Conservation (phyloP, 345 rosid species). For the Populus tremula region DNA sequence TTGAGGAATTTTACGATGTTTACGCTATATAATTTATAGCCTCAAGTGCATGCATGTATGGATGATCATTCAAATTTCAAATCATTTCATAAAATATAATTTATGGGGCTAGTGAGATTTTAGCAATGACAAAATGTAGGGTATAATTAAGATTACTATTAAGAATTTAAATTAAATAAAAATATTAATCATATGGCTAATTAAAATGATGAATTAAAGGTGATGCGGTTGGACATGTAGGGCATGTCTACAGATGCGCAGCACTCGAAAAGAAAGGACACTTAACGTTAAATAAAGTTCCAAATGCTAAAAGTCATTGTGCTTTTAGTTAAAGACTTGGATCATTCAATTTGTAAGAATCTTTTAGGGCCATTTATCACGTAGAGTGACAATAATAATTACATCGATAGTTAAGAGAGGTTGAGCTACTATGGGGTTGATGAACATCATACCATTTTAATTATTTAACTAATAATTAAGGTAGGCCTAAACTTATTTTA, state of each 20-base stretch:
- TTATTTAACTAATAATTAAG: too few species aligned
- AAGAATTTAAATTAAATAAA: background rate
- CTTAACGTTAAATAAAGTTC: background rate
- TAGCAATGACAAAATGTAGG: background rate
- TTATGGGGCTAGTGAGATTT: background rate
- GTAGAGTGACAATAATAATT: too few species aligned
- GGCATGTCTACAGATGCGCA: background rate
- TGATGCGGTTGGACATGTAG: background rate
- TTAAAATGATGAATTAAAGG: background rate
- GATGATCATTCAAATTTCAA: background rate
- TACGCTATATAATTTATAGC: too few species aligned
- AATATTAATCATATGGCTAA: background rate
- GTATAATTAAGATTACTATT: background rate
- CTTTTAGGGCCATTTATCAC: background rate
- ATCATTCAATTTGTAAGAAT: background rate
- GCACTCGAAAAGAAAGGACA: background rate
- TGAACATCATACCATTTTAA: background rate
- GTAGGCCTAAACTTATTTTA: too few species aligned
- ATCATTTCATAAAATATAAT: background rate
- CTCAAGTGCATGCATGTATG: too few species aligned
- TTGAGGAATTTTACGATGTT: too few species aligned
- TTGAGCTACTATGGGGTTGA: background rate
- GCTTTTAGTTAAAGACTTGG: background rate
- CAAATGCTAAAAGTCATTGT: constrained; percentile 1
- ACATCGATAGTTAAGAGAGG: too few species aligned